Percentiles rank a stretch among this genome's conserved stretches.
Conservation (phyloP, 257 asterid species). For the Salvia hispanica region DNA sequence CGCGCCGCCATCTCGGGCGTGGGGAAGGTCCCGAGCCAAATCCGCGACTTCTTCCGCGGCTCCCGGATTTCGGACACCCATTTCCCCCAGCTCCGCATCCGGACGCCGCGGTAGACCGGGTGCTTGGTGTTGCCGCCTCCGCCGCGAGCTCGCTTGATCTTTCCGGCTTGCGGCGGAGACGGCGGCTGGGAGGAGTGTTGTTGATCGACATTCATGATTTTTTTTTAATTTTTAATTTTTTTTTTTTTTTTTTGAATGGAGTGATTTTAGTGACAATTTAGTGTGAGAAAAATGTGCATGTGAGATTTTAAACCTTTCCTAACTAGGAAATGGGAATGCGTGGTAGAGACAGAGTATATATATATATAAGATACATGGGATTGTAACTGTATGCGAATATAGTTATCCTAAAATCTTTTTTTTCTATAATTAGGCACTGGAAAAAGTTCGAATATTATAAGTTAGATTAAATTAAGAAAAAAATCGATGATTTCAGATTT, state of each 20-base stretch:
- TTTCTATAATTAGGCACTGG: too few species aligned
- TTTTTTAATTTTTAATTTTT: background rate
- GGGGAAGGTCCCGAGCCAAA: slow-evolving; percentile 55
- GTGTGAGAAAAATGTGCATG: slow-evolving; percentile 21
- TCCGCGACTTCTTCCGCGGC: slow-evolving; percentile 56
- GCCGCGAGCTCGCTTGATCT: slow-evolving; percentile 47
- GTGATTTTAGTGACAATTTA: background rate
- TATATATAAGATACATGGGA: too few species aligned
- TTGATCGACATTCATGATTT: slow-evolving; percentile 25
- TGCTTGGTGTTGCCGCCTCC: slow-evolving; percentile 31
- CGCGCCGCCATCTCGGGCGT: slow-evolving; percentile 66
- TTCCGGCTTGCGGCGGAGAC: too few species aligned
- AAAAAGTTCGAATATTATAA: too few species aligned
- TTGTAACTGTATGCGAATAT: too few species aligned
- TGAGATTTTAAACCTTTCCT: slow-evolving; percentile 23
- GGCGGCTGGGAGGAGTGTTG: background rate
- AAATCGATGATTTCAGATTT: too few species aligned
- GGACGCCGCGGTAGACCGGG: slow-evolving; percentile 50
- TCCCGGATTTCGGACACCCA: slow-evolving; percentile 63
- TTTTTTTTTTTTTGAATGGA: background rate
- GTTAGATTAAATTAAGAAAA: too few species aligned
- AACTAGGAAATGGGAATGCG: slow-evolving; percentile 18
- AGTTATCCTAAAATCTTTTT: too few species aligned
- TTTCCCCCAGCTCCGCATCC: slow-evolving; percentile 58
- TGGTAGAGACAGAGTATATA: background rate